These are phyloP conservation scores for Cutaneotrichosporon curvatum DNA, from an alignment of 1,284 basidiomycete species.

Conservation along the genomic window DNA sequence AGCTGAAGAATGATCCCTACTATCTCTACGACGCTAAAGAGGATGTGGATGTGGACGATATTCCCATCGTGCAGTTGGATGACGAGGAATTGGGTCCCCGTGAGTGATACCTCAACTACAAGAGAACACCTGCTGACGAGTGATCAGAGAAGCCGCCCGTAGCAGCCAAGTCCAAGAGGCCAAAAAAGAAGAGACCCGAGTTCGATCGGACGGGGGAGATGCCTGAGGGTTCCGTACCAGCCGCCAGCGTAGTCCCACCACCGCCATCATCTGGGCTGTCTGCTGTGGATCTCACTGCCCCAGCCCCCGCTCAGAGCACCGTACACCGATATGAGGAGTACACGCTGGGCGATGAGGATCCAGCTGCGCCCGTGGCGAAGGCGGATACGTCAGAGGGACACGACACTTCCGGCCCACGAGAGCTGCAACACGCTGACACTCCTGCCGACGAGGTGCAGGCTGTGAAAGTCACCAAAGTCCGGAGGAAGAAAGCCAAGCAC, in stretches of 20 bases:
- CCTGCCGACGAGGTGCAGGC: constrained; percentile 31
- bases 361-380: constrained; percentile 40
- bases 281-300: constrained; percentile 17
- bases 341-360: constrained; percentile 48
- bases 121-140: constrained; percentile 36
- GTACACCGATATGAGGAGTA: constrained; percentile 55
- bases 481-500: constrained; percentile 26
- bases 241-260: constrained; percentile 9
- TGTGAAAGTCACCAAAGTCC: constrained; percentile 41
- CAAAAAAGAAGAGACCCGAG: constrained; percentile 26
- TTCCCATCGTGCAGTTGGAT: constrained; percentile 75
- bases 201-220: constrained; percentile 77
- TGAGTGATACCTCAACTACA: background rate
- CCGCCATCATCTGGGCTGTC: constrained; percentile 37
- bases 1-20: constrained; percentile 74
- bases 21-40: constrained; percentile 60
- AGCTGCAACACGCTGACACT: constrained; percentile 12
- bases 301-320: background rate
- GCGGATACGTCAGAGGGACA: no score
- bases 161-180: constrained; percentile 8
- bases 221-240: constrained; percentile 56
- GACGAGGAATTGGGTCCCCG: constrained; percentile 40
- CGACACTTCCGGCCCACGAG: no score
- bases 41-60: constrained; percentile 70
- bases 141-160: no score